Base-by-base conservation (phyloP, 2,329 filamentous ascomycete genomes). In the Aaosphaeria arxii region DNA sequence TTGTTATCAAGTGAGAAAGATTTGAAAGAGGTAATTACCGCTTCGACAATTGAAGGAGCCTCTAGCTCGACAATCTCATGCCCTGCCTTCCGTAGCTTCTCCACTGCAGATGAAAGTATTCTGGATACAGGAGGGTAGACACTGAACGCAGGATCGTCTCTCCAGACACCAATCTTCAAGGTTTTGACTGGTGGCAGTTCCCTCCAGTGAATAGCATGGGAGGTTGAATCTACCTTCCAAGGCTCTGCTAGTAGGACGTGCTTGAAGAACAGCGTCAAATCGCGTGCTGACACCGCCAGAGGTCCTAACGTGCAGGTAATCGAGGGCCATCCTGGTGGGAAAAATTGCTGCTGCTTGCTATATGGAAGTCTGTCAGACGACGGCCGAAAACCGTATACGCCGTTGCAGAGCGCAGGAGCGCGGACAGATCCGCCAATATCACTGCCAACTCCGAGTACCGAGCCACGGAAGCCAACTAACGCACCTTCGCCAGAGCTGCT, bases 401-500 rank as follows among this genome's bases (percentile, higher is more conserved):
- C 76, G 50, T 80, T 80, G 62, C 80, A 81, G 0, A 69, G 77
- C 17, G 78, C 73, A 5, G 80, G 80, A 32, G 81, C 77, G 4
- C 80, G 71, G 30, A 81, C 73, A 13, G 72, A 77, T 5, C 79
- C 79, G 4, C 78, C 78, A 42, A 70, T 62, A 55, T 81, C 79
- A 7, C 77, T 81, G 0, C 80, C 79, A 51, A 82, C 77, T 0
- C 80, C 79, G 6, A 71, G 71, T 1, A 7, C 32, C 32, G 72
- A 76, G 2, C 80, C 80, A 50, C 69, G 67, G 6, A 81, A 56
- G 0, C 73, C 75, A 41, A 82, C 76, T 31, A 82, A 63, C 5
- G 79, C 78, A 2, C 78, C 79, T 58, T 83, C 80, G 28, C 74
- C 80, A 2, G 80, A 80, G 1, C 77, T 81, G 47, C 75, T 79